Base-by-base conservation (phyloP, 345 rosid genomes). In the Syzygium jambos region DNA sequence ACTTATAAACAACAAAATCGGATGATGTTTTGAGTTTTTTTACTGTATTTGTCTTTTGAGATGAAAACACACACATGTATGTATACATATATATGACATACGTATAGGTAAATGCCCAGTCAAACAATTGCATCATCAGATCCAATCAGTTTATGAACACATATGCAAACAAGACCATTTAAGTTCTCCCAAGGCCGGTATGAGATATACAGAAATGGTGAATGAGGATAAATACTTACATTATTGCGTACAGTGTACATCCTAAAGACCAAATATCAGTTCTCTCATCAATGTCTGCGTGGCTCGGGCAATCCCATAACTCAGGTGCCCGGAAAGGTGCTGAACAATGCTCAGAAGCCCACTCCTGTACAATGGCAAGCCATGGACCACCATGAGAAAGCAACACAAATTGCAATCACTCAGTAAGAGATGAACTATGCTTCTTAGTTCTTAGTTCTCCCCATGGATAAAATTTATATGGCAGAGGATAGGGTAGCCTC, bases 311-410 rank as follows among this genome's bases (percentile, higher is more conserved):
- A 89, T 98, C 99, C 99, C 99, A 98, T 85, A 98, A 93, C 91
- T 96, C 99, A 29, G 99, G 99, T 88, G 99, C 99, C 92, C 99
- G 95, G 89, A 94, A 93, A 68, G 99, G 99, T 89, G 99, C 99
- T 86, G 98, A 94, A 91, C 98, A 95, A 91, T 98, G 99, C 89
- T 95, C 97, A 83, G 98, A 88, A 90, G 99, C 95, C 99, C 99
- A 96, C 90, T 98, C 99, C 99, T 98, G 88, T 51, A 87, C 14
- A 83, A 86, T 68, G 46, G 85, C 82, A 73, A 84, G 85, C 53
- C 51, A 55, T 68, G 85, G 85, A 85, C 49, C 65, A 17, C 21
- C 65, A 59, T 78, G 46, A 53, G 87, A 57, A 61, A 53, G 49
- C 73, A 63, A 51, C 2, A 4, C 17, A 59, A 78, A 52, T 17